Conservation (phyloP, 73 alveolate species). For the Blepharisma stoltei region DNA sequence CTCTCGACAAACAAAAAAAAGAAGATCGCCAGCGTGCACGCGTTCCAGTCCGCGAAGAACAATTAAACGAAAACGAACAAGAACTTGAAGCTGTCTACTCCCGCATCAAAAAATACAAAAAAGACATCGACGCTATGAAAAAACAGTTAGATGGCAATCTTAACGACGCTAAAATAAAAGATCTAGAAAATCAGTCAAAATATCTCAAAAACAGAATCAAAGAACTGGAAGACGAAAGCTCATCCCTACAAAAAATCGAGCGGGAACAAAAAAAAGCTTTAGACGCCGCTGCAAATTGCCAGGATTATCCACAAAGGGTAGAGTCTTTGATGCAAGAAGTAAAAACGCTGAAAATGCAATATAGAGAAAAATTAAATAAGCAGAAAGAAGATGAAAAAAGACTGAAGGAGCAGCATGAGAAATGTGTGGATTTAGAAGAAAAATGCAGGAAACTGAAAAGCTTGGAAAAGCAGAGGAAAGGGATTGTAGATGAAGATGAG, state of each 20-base stretch:
- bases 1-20: background rate
- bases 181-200: conserved; percentile 21
- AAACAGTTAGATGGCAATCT: conserved; percentile 23
- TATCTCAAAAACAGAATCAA: conserved; percentile 6
- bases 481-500: conserved; percentile 4
- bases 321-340: conserved; percentile 14
- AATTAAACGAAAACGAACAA: background rate
- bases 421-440: conserved; percentile 34
- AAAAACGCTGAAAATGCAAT: background rate
- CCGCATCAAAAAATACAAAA: conserved; percentile 6
- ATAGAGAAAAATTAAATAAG: background rate
- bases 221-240: conserved; percentile 1
- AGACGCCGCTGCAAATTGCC: background rate
- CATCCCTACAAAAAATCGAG: conserved; percentile 4
- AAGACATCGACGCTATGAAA: conserved; percentile 33
- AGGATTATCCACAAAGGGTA: background rate
- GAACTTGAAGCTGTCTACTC: conserved; percentile 27
- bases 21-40: background rate
- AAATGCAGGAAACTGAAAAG: conserved; percentile 26
- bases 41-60: background rate
- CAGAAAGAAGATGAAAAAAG: conserved; percentile 19
- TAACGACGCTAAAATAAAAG: background rate
- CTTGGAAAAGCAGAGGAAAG: background rate
- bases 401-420: conserved; percentile 20
- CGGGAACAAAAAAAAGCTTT: conserved; percentile 25